Evolutionary conservation across 169 alveolate species (phyloP).

Genomic region (Plasmodium fragile): DNA sequence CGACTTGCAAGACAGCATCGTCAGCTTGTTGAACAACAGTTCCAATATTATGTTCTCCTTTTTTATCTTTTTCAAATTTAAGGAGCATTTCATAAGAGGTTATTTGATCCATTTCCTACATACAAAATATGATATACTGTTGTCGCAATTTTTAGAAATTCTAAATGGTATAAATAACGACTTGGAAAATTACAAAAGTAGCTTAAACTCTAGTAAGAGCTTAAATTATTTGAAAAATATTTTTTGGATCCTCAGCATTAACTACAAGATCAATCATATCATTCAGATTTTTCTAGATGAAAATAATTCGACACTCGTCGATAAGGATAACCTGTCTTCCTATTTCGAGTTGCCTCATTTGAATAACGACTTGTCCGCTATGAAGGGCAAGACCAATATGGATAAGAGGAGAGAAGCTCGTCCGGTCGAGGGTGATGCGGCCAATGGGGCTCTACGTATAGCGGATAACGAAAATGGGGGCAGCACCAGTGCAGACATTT

Average conservation of each 20-base stretch:
- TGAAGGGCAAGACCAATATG: neutral
- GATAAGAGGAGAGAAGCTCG: neutral
- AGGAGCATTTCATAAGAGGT: slow-evolving; percentile 50
- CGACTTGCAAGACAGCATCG: slow-evolving; percentile 82
- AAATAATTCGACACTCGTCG: neutral
- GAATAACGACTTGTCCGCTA: neutral
- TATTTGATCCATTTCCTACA: slow-evolving; percentile 33
- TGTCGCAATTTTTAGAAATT: slow-evolving; percentile 55
- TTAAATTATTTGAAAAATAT: slow-evolving; percentile 70
- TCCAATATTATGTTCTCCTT: slow-evolving; percentile 92
- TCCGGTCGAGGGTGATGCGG: neutral
- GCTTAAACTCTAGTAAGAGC: slow-evolving; percentile 49
- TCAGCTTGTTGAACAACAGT: slow-evolving; percentile 90
- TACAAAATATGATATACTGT: slow-evolving; percentile 63
- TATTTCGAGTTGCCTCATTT: slow-evolving; percentile 41
- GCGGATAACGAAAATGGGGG: neutral
- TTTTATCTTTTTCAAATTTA: slow-evolving; percentile 65
- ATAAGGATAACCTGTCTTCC: slow-evolving; percentile 12
- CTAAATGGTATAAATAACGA: slow-evolving; percentile 61
- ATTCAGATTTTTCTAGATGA: slow-evolving; percentile 51
- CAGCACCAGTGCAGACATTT: neutral
- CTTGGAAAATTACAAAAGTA: slow-evolving; percentile 46
- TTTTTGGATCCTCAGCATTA: slow-evolving; percentile 72
- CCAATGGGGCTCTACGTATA: neutral
- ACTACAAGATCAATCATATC: slow-evolving; percentile 67